phyloP scores from a whole-genome alignment of 192 early-diverging fungal genomes.

The Podochytrium sp. region DNA sequence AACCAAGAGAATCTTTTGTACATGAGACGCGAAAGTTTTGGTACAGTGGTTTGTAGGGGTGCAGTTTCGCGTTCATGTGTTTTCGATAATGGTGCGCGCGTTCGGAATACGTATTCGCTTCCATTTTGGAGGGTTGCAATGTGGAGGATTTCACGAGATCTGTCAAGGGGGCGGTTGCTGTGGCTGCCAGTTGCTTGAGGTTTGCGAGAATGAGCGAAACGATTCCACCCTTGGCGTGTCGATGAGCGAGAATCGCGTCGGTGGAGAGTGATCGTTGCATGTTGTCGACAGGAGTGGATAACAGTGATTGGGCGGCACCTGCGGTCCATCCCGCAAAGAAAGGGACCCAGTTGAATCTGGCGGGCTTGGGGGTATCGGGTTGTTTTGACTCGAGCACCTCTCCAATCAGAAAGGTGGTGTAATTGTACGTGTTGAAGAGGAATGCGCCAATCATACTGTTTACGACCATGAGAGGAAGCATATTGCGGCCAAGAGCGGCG shows the following conservation, averaged over 20 bases:
- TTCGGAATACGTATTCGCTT: background rate
- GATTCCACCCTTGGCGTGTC: conserved; percentile 24
- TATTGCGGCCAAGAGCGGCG: conserved; percentile 41
- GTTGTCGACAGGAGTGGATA: conserved; percentile 54
- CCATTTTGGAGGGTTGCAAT: background rate
- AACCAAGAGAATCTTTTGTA: conserved; percentile 44
- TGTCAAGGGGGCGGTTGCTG: background rate
- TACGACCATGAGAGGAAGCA: conserved; percentile 49
- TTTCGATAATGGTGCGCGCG: background rate
- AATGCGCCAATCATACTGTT: conserved; percentile 54
- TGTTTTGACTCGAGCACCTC: background rate
- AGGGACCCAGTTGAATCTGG: conserved; percentile 34
- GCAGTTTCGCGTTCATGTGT: background rate
- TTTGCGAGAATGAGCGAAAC: background rate
- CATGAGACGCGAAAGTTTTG: conserved; percentile 35
- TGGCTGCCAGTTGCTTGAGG: background rate
- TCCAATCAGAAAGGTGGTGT: background rate
- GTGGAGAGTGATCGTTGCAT: conserved; percentile 38
- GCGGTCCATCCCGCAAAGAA: conserved; percentile 50
- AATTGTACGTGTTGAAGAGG: conserved; percentile 57
- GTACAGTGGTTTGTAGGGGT: conserved; percentile 34
- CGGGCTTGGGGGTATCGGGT: background rate
- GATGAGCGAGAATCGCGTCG: conserved; percentile 32
- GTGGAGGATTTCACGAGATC: background rate
- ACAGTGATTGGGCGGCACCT: conserved; percentile 47